These are phyloP conservation scores for Pseudotsuga menziesii DNA, from an alignment of 75 land plant species.

Conservation along the genomic window DNA sequence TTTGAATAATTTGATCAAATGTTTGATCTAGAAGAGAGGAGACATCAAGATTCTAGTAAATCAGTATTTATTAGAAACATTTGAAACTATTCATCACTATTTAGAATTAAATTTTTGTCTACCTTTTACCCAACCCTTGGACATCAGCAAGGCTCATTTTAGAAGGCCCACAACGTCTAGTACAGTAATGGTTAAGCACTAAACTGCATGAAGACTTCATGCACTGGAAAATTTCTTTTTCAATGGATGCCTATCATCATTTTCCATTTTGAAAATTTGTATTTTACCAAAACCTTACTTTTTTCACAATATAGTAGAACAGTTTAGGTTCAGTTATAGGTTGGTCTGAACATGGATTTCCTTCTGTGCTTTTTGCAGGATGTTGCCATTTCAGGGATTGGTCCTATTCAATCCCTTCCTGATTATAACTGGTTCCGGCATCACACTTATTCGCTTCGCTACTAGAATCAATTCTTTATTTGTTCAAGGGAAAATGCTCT, in stretches of 20 bases:
- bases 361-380: slow-evolving; percentile 44
- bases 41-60: not conserved
- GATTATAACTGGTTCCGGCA: slow-evolving; percentile 86
- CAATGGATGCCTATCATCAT: not conserved
- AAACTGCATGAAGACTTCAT: not conserved
- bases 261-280: not conserved
- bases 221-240: not conserved
- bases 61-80: not conserved
- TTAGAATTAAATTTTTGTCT: not conserved
- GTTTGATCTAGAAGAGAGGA: not conserved
- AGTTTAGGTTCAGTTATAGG: not conserved
- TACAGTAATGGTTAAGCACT: not conserved
- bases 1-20: not conserved
- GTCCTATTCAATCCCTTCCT: slow-evolving; percentile 74
- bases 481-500: no score
- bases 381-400: slow-evolving; percentile 84
- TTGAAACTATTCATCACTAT: not conserved
- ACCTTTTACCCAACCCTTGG: not conserved
- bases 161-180: not conserved
- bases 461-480: no score
- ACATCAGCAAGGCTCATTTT: not conserved
- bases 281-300: not conserved
- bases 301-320: not conserved
- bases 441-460: no score
- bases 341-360: not conserved